A percentile compares a stretch with the other conserved stretches of the same genome.
Conservation (phyloP, 768 basidiomycete genomes). For the Hortiboletus flavorubellus region DNA sequence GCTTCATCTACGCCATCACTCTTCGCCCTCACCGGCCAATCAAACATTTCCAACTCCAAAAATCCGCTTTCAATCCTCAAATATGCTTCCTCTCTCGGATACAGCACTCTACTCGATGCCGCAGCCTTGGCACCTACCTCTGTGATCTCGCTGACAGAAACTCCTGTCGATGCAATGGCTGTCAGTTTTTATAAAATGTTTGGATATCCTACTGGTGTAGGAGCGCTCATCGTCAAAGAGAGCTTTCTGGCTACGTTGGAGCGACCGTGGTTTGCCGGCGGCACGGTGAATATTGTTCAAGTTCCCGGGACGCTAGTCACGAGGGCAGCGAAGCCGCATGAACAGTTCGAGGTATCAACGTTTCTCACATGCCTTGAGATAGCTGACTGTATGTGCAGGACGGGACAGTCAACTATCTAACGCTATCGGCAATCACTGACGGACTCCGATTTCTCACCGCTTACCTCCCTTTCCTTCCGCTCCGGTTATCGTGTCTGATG, state of each 20-base stretch:
- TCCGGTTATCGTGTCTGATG: slow-evolving; percentile 67
- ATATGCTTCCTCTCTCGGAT: slow-evolving; percentile 66
- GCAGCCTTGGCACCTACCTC: slow-evolving; percentile 79
- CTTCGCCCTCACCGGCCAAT: slow-evolving; percentile 76
- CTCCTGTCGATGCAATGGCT: slow-evolving; percentile 77
- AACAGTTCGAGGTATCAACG: slow-evolving; percentile 69
- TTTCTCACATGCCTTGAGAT: not conserved
- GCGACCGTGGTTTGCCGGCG: slow-evolving; percentile 84
- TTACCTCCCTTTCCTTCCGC: slow-evolving; percentile 75
- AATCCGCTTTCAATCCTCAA: slow-evolving; percentile 59
- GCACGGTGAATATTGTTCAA: slow-evolving; percentile 79
- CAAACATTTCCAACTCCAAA: slow-evolving; percentile 79
- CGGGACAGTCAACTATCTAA: slow-evolving; percentile 81
- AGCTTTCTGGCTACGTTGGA: slow-evolving; percentile 57
- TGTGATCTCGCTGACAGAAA: slow-evolving; percentile 58
- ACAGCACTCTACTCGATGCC: slow-evolving; percentile 74
- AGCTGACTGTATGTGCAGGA: slow-evolving; percentile 46
- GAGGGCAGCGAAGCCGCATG: slow-evolving; percentile 53
- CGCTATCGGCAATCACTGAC: slow-evolving; percentile 71
- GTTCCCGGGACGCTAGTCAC: slow-evolving; percentile 73
- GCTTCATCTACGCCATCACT: slow-evolving; percentile 46
- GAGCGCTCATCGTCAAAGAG: slow-evolving; percentile 72
- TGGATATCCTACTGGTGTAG: slow-evolving; percentile 82
- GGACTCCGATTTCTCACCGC: slow-evolving; percentile 75
- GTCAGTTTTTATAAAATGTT: slow-evolving; percentile 91